Conservation (phyloP, 192 early-diverging fungal genomes). For the Coemansia guatemalensis region DNA sequence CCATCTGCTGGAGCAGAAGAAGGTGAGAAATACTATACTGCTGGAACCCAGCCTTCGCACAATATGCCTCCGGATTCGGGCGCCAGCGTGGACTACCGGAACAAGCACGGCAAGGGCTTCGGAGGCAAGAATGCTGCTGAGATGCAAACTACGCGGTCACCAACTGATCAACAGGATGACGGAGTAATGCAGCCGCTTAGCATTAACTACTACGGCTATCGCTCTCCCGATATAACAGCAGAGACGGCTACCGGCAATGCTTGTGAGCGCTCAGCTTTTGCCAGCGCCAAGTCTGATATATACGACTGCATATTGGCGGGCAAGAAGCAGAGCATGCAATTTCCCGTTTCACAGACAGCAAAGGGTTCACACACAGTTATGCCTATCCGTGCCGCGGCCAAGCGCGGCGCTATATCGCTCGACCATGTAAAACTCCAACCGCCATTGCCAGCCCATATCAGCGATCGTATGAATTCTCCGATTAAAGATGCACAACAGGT, state of each 20-base stretch:
- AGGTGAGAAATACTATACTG: slow-evolving; percentile 1
- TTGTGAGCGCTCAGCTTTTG: background rate
- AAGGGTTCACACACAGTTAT: background rate
- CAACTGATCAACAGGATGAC: background rate
- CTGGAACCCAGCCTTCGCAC: background rate
- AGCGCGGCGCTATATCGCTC: slow-evolving; percentile 12
- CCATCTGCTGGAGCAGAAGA: slow-evolving; percentile 5
- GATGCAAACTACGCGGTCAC: background rate
- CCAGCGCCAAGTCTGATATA: slow-evolving; percentile 6
- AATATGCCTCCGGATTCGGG: slow-evolving; percentile 36
- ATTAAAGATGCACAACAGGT: too few relatives aligned
- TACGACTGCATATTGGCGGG: slow-evolving; percentile 4
- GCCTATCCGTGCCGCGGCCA: slow-evolving; percentile 1
- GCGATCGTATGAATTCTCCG: too few relatives aligned
- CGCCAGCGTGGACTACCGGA: slow-evolving; percentile 18
- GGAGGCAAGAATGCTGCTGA: background rate
- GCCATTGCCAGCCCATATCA: background rate
- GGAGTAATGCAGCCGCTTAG: background rate
- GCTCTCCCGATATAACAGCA: background rate
- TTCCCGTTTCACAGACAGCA: background rate
- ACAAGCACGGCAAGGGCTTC: background rate
- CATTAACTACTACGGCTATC: slow-evolving; percentile 6
- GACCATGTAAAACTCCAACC: slow-evolving; percentile 7
- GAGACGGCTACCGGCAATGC: background rate
- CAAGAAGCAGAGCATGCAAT: background rate